Percentiles rank a stretch among this genome's conserved stretches.
These are phyloP conservation scores for Casaregolazyma suthepensis DNA, from an alignment of 1,139 yeast species.

Conservation along the genomic window DNA sequence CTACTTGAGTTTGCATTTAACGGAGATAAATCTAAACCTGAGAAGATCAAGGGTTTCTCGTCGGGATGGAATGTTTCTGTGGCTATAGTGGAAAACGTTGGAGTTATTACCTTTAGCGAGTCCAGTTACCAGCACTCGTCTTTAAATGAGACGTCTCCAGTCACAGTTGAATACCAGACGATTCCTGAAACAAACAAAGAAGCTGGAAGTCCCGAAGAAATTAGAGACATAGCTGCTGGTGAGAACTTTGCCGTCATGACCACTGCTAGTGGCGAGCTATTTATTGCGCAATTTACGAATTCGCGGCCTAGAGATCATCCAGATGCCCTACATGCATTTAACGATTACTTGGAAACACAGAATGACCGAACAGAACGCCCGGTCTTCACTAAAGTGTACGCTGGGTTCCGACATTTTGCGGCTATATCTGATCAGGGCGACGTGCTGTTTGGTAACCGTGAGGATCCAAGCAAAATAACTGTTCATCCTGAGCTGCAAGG, in stretches of 20 bases:
- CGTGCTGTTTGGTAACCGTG: constrained; percentile 40
- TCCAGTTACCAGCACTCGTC: constrained; percentile 22
- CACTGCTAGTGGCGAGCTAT: constrained; percentile 42
- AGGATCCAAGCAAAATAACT: constrained; percentile 24
- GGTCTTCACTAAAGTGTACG: constrained; percentile 36
- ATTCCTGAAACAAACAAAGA: constrained; percentile 17
- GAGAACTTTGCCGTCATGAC: constrained; percentile 48
- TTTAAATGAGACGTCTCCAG: constrained; percentile 37
- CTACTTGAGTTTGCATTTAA: constrained; percentile 37
- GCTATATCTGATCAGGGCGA: constrained; percentile 49
- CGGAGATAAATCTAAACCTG: constrained; percentile 16
- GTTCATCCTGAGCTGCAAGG: constrained; percentile 45
- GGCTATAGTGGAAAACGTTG: constrained; percentile 45
- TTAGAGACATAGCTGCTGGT: constrained; percentile 27
- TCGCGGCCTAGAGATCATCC: constrained; percentile 8
- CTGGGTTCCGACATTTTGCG: constrained; percentile 47
- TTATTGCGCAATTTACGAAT: constrained; percentile 33
- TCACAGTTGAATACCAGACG: constrained; percentile 12
- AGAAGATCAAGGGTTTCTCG: constrained; percentile 42
- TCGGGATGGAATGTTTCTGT: constrained; percentile 70
- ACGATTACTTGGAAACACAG: constrained; percentile 4
- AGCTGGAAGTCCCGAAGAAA: constrained; percentile 23
- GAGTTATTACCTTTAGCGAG: constrained; percentile 54
- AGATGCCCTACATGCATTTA: constrained; percentile 11
- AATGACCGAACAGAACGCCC: constrained; percentile 5